phyloP scores from a whole-genome alignment of 129 eudicot genomes.

The Flaveria bidentis region DNA sequence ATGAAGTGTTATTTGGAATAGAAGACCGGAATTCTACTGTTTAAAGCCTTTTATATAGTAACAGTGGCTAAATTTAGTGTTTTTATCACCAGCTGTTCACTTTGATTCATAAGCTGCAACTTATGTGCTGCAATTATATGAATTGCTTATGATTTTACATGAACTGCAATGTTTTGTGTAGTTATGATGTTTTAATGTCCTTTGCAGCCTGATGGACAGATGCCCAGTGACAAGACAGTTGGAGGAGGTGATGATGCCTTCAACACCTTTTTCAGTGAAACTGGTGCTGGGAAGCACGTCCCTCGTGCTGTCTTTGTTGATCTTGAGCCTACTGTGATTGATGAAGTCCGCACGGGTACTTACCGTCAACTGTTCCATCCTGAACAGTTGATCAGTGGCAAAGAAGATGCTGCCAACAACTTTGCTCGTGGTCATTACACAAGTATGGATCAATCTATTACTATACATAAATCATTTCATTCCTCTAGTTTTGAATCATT shows the following conservation, averaged over 20 bases:
- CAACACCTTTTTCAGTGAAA: constrained; percentile 79
- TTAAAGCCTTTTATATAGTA: too few relatives aligned
- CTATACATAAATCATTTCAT: too few relatives aligned
- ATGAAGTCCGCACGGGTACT: constrained; percentile 66
- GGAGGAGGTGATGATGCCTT: constrained; percentile 75
- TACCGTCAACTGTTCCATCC: constrained; percentile 77
- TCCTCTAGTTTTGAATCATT: background rate
- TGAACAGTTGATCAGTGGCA: constrained; percentile 65
- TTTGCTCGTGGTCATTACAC: constrained; percentile 82
- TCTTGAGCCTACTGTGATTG: constrained; percentile 76
- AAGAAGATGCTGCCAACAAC: constrained; percentile 80
- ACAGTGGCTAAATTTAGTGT: background rate
- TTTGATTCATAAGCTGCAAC: background rate
- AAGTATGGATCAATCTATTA: constrained; percentile 28
- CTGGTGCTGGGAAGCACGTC: constrained; percentile 71
- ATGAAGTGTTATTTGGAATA: background rate
- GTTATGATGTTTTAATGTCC: background rate
- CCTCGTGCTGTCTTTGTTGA: constrained; percentile 76
- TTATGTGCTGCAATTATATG: background rate
- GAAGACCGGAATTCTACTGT: background rate
- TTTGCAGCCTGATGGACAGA: constrained; percentile 75
- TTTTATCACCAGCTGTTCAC: background rate
- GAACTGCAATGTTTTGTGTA: background rate
- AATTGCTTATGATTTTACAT: background rate
- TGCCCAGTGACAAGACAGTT: constrained; percentile 66